Evolutionary conservation across 306 rosid genomes (phyloP).

Genomic region (Vigna angularis): DNA sequence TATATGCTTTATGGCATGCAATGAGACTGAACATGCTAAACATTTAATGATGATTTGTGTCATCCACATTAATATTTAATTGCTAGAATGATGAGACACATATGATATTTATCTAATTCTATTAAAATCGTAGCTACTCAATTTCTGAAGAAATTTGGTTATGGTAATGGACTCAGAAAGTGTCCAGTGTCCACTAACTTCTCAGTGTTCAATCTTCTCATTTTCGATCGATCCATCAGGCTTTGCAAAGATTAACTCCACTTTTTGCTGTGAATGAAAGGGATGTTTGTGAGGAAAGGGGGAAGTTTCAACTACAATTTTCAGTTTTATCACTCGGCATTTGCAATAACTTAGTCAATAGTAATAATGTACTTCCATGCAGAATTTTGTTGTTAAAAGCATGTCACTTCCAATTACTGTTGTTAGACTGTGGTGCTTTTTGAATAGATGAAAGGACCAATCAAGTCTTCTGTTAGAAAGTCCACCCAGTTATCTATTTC

Average conservation of each 20-base stretch:
- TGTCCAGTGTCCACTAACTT: background rate
- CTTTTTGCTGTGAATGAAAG: slow-evolving; percentile 12
- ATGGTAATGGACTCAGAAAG: background rate
- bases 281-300: slow-evolving; percentile 15
- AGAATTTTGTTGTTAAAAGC: slow-evolving; percentile 1
- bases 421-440: slow-evolving; percentile 30
- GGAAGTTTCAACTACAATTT: background rate
- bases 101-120: background rate
- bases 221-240: background rate
- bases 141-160: background rate
- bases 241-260: background rate
- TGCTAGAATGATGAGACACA: too few relatives aligned
- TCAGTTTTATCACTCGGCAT: background rate
- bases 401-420: background rate
- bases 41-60: slow-evolving; percentile 42
- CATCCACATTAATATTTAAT: background rate
- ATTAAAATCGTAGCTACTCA: background rate
- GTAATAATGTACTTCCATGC: slow-evolving; percentile 11
- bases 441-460: slow-evolving; percentile 27
- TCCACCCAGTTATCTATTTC: slow-evolving; percentile 37
- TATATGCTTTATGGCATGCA: slow-evolving; percentile 10
- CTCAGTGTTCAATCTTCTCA: too few relatives aligned
- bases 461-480: slow-evolving; percentile 25
- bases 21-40: slow-evolving; percentile 15
- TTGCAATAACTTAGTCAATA: background rate